Evolutionary conservation across 2,329 filamentous ascomycete genomes (phyloP), one percentile per base, ranked within the genome.

Genomic region (Aureobasidium lini): DNA sequence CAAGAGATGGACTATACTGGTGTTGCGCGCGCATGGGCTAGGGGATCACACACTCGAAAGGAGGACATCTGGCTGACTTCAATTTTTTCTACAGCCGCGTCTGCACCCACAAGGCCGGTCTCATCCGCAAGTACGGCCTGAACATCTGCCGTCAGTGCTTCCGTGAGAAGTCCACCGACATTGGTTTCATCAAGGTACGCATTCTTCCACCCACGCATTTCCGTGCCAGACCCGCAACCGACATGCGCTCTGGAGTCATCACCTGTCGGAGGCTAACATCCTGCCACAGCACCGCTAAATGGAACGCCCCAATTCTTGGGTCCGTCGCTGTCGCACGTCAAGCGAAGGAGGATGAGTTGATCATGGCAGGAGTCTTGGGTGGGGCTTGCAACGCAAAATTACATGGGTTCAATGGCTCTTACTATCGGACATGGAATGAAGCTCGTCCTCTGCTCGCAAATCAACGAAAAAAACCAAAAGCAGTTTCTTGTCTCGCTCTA

Each of bases 41-140:
- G 34, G 43, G 42, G 37, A 23, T 34, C 23, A 48, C n/a, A 39
- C 18, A 6, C 5, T 11, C 13, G 40, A 40, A 18, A n/a, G n/a
- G 18, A 37, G 42, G 16, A 57, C 43, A 49, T 54, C 29, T 62
- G 63, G 66, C 69, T 71, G 64, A 71, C 64, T 64, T 60, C 58
- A 54, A 60, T 60, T 54, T 52, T 62, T 58, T 31, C 49, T 47
- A 70, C 73, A 89, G 86, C 83, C 87, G 86, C 75, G 86, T 89
- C 76, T 89, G 86, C 90, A 90, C 91, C 76, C 93, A 99, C 89
- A 87, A 85, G 76, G 93, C 94, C 75, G 94, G 94, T 95, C 87
- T 99, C 71, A 96, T 99, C 86, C 92, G 94, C 84, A 99, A 99
- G 84, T 99, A 99, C 83, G 93, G 94, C 76, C 85, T 96, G 72